phyloP scores from a whole-genome alignment of 2,329 filamentous ascomycete species.

The Aspergillus thermomutatus region DNA sequence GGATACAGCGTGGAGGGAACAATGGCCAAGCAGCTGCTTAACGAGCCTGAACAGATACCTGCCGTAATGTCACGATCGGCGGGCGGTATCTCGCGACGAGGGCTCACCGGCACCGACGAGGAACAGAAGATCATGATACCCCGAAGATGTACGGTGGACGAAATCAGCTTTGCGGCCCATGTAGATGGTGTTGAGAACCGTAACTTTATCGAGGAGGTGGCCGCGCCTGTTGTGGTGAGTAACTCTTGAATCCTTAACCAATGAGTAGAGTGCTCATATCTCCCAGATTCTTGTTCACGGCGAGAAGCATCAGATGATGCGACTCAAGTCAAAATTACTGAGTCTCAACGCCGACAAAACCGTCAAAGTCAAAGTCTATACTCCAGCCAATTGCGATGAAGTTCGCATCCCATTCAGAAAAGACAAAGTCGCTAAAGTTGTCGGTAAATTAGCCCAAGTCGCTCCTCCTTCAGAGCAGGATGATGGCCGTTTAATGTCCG shows the following conservation, averaged over 20 bases:
- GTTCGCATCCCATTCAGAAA: conserved; percentile 91
- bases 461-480: conserved; percentile 58
- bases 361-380: conserved; percentile 85
- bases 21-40: conserved; percentile 94
- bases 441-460: conserved; percentile 84
- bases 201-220: conserved; percentile 94
- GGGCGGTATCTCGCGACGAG: conserved; percentile 52
- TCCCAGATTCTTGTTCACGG: conserved; percentile 87
- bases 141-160: conserved; percentile 84
- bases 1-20: conserved; percentile 98
- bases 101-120: conserved; percentile 61
- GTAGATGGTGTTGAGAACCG: conserved; percentile 95
- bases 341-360: conserved; percentile 83
- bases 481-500: conserved; percentile 67
- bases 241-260: neutral
- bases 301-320: conserved; percentile 97
- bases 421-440: conserved; percentile 93
- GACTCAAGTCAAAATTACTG: conserved; percentile 88
- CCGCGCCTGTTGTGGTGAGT: conserved; percentile 86
- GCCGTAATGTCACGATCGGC: conserved; percentile 78
- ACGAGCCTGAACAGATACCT: conserved; percentile 91
- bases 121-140: conserved; percentile 90
- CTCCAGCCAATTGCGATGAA: conserved; percentile 91
- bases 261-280: neutral
- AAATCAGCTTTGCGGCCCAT: conserved; percentile 93